Percentiles rank a stretch among this genome's conserved stretches.
Evolutionary conservation across 2,329 filamentous ascomycete species (phyloP).

Genomic region (Talaromyces marneffei): DNA sequence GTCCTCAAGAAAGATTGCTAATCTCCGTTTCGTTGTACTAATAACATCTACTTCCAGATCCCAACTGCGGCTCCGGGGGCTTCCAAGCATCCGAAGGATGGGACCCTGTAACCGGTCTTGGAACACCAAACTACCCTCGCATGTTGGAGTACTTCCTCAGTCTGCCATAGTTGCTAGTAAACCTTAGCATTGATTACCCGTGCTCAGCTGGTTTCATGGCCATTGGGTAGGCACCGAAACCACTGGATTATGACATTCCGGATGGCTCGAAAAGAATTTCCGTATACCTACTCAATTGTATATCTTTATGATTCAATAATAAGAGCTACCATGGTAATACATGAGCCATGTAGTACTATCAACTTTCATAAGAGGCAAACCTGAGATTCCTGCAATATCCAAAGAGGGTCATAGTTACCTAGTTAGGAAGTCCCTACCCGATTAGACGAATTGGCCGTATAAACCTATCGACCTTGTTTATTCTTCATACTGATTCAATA

Average conservation of each 20-base stretch:
- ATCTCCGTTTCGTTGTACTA: neutral
- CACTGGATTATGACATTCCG: neutral
- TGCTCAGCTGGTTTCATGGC: neutral
- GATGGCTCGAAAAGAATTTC: neutral
- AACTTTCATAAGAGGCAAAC: neutral
- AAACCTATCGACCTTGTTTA: neutral
- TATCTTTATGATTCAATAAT: neutral
- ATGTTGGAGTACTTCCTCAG: slow-evolving; percentile 12
- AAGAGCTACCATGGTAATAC: neutral
- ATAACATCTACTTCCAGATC: slow-evolving; percentile 1
- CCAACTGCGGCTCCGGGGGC: slow-evolving; percentile 9
- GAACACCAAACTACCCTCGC: slow-evolving; percentile 21
- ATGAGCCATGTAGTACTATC: neutral
- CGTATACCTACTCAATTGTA: neutral
- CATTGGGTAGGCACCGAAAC: neutral
- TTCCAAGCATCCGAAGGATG: slow-evolving; percentile 21
- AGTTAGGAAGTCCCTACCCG: neutral
- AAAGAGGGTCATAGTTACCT: neutral
- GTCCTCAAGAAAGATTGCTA: neutral
- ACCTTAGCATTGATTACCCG: neutral
- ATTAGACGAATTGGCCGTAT: neutral
- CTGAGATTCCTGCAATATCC: neutral
- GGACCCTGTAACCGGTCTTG: slow-evolving; percentile 29
- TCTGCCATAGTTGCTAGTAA: neutral
- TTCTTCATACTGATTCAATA: neutral